phyloP scores from a whole-genome alignment of 345 rosid species.

The Pugionium cornutum region DNA sequence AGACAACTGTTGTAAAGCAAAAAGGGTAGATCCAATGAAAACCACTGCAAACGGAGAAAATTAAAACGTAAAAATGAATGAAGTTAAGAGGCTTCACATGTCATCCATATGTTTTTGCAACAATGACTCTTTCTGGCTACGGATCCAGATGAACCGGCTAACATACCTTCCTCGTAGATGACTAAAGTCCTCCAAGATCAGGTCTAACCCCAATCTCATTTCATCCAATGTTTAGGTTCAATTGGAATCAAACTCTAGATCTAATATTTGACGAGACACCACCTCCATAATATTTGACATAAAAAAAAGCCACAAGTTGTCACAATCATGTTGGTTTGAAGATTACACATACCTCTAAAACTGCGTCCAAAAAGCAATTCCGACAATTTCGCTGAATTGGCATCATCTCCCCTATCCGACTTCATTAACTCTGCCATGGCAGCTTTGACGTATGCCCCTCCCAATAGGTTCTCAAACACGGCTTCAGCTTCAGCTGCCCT shows the following conservation, averaged over 20 bases:
- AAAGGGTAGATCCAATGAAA: slow-evolving; percentile 89
- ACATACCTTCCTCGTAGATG: slow-evolving; percentile 25
- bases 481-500: slow-evolving; percentile 85
- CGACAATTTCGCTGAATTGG: slow-evolving; percentile 57
- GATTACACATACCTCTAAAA: slow-evolving; percentile 54
- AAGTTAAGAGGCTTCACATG: slow-evolving; percentile 38
- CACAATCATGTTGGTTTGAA: slow-evolving; percentile 19
- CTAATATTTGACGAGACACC: slow-evolving; percentile 25
- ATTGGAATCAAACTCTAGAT: slow-evolving; percentile 23
- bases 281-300: slow-evolving; percentile 8
- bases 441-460: slow-evolving; percentile 68
- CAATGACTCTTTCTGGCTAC: slow-evolving; percentile 4
- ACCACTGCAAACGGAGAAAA: slow-evolving; percentile 77
- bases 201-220: slow-evolving; percentile 30
- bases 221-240: slow-evolving; percentile 18
- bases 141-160: slow-evolving; percentile 27
- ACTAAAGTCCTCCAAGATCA: slow-evolving; percentile 18
- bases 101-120: slow-evolving; percentile 27
- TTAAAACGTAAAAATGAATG: slow-evolving; percentile 36
- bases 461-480: slow-evolving; percentile 74
- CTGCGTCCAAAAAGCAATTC: slow-evolving; percentile 73
- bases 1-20: slow-evolving; percentile 95
- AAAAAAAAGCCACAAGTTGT: slow-evolving; percentile 11
- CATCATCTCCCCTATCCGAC: slow-evolving; percentile 70
- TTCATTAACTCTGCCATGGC: slow-evolving; percentile 79